These are phyloP conservation scores for Beauveria australis DNA, from an alignment of 2,329 filamentous ascomycete species.

Conservation along the genomic window DNA sequence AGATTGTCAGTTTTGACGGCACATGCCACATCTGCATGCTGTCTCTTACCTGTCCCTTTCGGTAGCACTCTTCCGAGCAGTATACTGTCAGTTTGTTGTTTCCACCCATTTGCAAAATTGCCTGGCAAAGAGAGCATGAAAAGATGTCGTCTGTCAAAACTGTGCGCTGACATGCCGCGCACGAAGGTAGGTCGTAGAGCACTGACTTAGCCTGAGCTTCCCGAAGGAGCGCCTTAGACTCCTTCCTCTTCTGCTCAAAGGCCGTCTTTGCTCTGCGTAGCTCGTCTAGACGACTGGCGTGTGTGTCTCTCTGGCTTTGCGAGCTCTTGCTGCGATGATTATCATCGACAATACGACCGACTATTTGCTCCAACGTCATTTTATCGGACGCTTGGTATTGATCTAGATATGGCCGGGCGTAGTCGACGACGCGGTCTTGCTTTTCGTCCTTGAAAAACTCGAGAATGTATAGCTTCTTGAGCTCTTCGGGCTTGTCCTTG, in stretches of 20 bases:
- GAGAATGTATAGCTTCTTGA: slow-evolving; percentile 31
- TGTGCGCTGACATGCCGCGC: slow-evolving; percentile 28
- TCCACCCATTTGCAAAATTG: slow-evolving; percentile 30
- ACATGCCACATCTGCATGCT: no score
- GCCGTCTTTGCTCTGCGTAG: slow-evolving; percentile 39
- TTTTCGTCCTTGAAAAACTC: slow-evolving; percentile 32
- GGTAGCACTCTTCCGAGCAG: slow-evolving; percentile 35
- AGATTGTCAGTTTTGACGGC: background rate
- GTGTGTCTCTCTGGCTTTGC: slow-evolving; percentile 30
- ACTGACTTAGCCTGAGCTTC: slow-evolving; percentile 24
- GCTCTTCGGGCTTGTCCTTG: slow-evolving; percentile 22
- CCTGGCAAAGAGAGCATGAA: slow-evolving; percentile 38
- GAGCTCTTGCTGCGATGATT: slow-evolving; percentile 22
- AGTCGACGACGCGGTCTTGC: slow-evolving; percentile 24
- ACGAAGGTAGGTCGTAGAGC: slow-evolving; percentile 31
- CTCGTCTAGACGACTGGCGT: slow-evolving; percentile 34
- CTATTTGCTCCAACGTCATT: slow-evolving; percentile 25
- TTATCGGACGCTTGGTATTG: slow-evolving; percentile 21
- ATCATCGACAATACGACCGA: slow-evolving; percentile 26
- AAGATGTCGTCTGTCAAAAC: slow-evolving; percentile 29
- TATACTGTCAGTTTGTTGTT: slow-evolving; percentile 31
- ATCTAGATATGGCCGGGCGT: slow-evolving; percentile 33
- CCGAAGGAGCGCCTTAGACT: slow-evolving; percentile 27
- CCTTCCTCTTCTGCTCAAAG: slow-evolving; percentile 36
- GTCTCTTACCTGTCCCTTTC: slow-evolving; percentile 32